Percentiles rank a stretch among this genome's conserved stretches.
Conservation (phyloP, 768 basidiomycete species). For the Postia placenta region DNA sequence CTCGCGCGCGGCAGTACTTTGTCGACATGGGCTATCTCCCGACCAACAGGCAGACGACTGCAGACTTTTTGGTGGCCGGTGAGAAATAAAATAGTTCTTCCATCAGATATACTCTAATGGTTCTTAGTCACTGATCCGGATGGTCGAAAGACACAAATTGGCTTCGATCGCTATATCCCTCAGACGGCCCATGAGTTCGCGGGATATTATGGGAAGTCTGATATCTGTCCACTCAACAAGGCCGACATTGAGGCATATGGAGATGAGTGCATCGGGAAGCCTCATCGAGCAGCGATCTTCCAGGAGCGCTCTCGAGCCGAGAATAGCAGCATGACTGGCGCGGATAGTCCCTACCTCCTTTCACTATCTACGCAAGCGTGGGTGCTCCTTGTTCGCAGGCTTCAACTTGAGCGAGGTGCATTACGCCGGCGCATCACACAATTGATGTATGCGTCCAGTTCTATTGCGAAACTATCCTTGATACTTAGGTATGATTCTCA, state of each 20-base stretch:
- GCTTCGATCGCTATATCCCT: conserved; percentile 36
- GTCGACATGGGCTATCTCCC: conserved; percentile 58
- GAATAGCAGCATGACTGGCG: too few species aligned
- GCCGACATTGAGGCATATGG: conserved; percentile 42
- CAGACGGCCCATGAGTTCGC: conserved; percentile 54
- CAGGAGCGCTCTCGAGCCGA: too few species aligned
- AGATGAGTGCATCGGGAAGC: conserved; percentile 37
- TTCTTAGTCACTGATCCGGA: conserved; percentile 56
- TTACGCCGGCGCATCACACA: conserved; percentile 18
- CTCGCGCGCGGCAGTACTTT: conserved; percentile 65
- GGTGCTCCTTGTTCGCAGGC: conserved; percentile 28
- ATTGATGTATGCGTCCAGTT: conserved; percentile 23
- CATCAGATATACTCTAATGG: too few species aligned
- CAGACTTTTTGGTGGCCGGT: conserved; percentile 51
- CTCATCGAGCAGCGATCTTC: too few species aligned
- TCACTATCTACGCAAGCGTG: conserved; percentile 29
- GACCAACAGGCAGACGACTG: conserved; percentile 48
- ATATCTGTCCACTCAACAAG: conserved; percentile 34
- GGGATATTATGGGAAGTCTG: conserved; percentile 28
- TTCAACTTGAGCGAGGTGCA: conserved; percentile 30
- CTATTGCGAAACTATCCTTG: conserved; percentile 17
- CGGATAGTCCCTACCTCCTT: conserved; percentile 31
- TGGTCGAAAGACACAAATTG: conserved; percentile 45
- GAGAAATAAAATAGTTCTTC: too few species aligned
- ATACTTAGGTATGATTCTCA: too few species aligned